Evolutionary conservation across 192 early-diverging fungal species (phyloP), one percentile per base, ranked within the genome.

Genomic region (Backusella luteola): DNA sequence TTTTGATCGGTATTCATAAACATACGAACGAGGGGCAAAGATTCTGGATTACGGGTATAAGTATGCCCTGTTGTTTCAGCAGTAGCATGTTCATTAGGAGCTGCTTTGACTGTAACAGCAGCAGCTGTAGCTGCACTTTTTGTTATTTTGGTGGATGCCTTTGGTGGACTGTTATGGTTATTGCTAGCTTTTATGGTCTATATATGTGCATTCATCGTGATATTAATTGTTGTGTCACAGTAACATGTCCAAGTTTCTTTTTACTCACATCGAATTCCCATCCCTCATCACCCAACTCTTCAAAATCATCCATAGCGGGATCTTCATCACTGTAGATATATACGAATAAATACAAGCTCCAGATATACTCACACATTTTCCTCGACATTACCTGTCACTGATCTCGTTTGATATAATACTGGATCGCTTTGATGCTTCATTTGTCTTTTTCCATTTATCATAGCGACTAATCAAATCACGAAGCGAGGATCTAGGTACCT

Each of bases 391-490:
- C 76, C 76, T 71, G 39, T 67, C 73, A 69, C 73, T 81, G 46
- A 74, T 73, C 2, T 75, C 46, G 35, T 76, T 71, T 12, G 56
- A 77, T n/a, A 72, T 63, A 17, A 77, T 77, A 35, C 75, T 76
- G 21, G 11, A 71, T 34, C 74, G 53, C 39, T 79, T 75, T 14
- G 36, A 46, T 66, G 53, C 41, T 3, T 84, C 81, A 34, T 77
- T 81, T 34, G 75, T 79, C 21, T 83, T 71, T 68, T 86, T 90
- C 89, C 91, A 94, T 39, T 84, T 69, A 15, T 91, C 86, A 74
- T 91, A 91, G 26, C 87, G 83, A 1, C 80, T 83, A 12, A 94
- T 89, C 14, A 96, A 71, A 66, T 95, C 91, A 23, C 86, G 82
- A 12, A 96, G 80, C 3, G 88, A 69, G 2, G 81, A 76, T 53